Base-by-base conservation (phyloP, 352 stramenopile species). In the Phytophthora capsici region DNA sequence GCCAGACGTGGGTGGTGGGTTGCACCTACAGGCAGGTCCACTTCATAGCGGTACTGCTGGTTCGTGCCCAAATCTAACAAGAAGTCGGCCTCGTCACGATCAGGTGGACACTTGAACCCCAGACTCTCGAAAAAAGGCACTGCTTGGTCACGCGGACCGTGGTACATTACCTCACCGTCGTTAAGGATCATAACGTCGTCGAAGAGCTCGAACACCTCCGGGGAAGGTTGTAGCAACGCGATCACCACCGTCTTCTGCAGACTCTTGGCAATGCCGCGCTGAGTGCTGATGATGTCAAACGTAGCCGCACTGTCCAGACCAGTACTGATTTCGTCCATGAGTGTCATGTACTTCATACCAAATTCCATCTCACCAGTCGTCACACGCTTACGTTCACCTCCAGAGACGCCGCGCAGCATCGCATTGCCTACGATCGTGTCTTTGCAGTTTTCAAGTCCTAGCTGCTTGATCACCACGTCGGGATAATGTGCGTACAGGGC, bases 291-390 rank as follows among this genome's bases (percentile, higher is more conserved):
- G 51, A 77, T 77, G 47, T 77, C 63, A 41, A 63, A 77, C 4
- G 67, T 80, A 47, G 93, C 30, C 81, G 73, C 50, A 90, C 71
- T 73, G 91, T 92, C 55, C 66, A 98, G 84, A 7, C 95, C 95
- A 10, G 92, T 98, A 57, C 83, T 96, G 67, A 98, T 97, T 73
- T 97, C 88, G 59, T 98, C 94, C 67, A 88, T 86, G 44, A 94
- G 86, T n/a, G 84, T 72, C 37, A 97, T 77, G 55, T 81, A 85
- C 63, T 86, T 82, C 48, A 79, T 73, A 32, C 78, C 75, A 46
- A 94, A 86, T 44, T 95, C 71, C 84, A 99, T 98, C 74, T 93
- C 81, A n/a, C 83, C 84, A 8, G 74, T 83, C 6, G 84, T 93
- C 32, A 93, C 82, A 9, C 85, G 82, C 56, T 90, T 90, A 25